Evolutionary conservation across 2,329 filamentous ascomycete genomes (phyloP), one percentile per base, ranked within the genome.

Genomic region (Aspergillus sp.): DNA sequence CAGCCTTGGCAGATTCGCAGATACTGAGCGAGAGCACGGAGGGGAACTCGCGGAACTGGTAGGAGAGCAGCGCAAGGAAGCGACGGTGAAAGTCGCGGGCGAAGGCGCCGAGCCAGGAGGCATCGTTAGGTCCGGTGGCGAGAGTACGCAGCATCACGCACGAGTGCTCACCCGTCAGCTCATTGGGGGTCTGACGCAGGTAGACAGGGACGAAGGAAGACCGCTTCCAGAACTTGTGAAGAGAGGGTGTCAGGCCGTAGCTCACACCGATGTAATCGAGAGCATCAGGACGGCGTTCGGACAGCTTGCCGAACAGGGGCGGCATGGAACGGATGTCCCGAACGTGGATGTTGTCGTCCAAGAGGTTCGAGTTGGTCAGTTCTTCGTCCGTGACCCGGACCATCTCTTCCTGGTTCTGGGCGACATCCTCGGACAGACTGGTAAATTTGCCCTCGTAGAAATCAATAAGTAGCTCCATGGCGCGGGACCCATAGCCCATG

Each of bases 161-260:
- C 0, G 94, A 96, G 70, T 99, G 94, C 73, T 99, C 94, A 50
- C 94, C 94, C 0, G 95, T 99, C 43, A 99, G 80, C 52, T 97
- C 94, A 68, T 97, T 99, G 47, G 94, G 81, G 2, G 95, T 99
- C 76, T 99, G 94, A 31, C 94, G 84, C 13, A 99, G 81, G 66
- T 99, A 99, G 0, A 99, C 90, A 0, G 94, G 94, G 2, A 86
- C 84, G 70, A 97, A 99, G 1, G 80, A 80, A 14, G 88, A 84
- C 32, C 89, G 88, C 75, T 97, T 96, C 94, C 94, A 99, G 79
- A 99, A 99, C 67, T 90, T 95, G 76, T 96, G 94, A 13, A 99
- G 84, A 13, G 84, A 81, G 36, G 86, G 81, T 0, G 94, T 99
- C 52, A 99, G 79, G 49, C 94, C 95, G 69, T 96, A 99, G 65